Conservation (phyloP, 352 stramenopile genomes). For the Globisporangium solare region DNA sequence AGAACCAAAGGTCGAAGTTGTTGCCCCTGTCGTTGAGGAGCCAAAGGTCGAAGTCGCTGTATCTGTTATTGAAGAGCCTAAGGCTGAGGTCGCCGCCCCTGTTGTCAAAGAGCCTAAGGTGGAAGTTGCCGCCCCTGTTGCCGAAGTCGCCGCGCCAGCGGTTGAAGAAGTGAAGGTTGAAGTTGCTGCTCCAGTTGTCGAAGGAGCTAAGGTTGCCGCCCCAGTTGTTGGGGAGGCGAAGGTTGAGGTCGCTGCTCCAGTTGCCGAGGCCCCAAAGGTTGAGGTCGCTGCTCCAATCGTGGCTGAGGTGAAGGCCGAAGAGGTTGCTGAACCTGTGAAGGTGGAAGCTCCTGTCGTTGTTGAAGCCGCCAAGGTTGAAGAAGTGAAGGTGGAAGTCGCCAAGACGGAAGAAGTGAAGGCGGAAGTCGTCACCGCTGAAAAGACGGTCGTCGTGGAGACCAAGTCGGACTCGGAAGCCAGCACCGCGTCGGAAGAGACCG, state of each 20-base stretch:
- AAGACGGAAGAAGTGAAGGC: not conserved
- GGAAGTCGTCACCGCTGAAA: not conserved
- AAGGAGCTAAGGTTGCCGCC: not conserved
- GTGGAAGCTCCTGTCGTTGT: constrained; percentile 3
- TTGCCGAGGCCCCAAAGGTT: not conserved
- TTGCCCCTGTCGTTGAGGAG: not conserved
- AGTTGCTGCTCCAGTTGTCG: not conserved
- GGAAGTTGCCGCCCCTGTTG: not conserved
- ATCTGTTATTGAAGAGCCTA: constrained; percentile 5
- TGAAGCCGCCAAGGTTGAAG: constrained; percentile 3
- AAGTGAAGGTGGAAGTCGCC: not conserved
- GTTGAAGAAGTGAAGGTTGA: constrained; percentile 2
- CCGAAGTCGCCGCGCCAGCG: not conserved
- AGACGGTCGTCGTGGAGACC: not conserved
- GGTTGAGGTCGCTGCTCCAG: constrained; percentile 8
- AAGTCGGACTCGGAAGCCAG: not conserved
- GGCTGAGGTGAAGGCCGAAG: no score
- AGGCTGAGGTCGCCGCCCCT: constrained; percentile 8
- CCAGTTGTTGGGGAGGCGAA: constrained; percentile 3
- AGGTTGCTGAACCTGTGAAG: not conserved
- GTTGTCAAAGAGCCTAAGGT: not conserved
- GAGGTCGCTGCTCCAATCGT: constrained; percentile 6
- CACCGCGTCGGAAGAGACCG: constrained; percentile 15
- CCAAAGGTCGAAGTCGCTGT: not conserved
- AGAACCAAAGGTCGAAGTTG: not conserved